Percentiles rank a stretch among this genome's conserved stretches.
phyloP scores from a whole-genome alignment of 495 filamentous ascomycete species.

The Hyaloscypha variabilis region DNA sequence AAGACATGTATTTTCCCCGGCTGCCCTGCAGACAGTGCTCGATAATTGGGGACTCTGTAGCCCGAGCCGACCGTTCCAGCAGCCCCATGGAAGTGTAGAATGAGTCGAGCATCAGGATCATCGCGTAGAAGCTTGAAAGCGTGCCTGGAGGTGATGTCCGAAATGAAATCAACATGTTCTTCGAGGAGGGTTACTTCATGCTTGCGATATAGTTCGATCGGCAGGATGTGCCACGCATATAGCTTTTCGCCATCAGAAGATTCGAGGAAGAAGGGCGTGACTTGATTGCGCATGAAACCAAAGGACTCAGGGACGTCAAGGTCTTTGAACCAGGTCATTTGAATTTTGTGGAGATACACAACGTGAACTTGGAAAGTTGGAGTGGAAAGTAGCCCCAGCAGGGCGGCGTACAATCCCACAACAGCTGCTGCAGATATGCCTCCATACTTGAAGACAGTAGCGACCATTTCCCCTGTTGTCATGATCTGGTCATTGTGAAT shows the following conservation, averaged over 20 bases:
- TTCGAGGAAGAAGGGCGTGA: slow-evolving; percentile 63
- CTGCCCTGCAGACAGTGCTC: slow-evolving; percentile 58
- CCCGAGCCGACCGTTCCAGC: slow-evolving; percentile 67
- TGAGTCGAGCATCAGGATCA: slow-evolving; percentile 59
- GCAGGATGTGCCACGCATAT: slow-evolving; percentile 75
- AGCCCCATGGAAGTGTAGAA: slow-evolving; percentile 53
- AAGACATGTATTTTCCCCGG: slow-evolving; percentile 57
- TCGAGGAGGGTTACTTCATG: slow-evolving; percentile 53
- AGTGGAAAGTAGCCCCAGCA: slow-evolving; percentile 49
- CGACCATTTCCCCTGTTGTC: slow-evolving; percentile 16
- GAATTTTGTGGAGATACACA: slow-evolving; percentile 75
- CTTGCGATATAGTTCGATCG: slow-evolving; percentile 59
- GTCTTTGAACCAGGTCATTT: slow-evolving; percentile 70
- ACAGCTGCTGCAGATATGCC: slow-evolving; percentile 31
- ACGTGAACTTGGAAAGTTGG: slow-evolving; percentile 53
- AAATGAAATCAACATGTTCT: slow-evolving; percentile 49
- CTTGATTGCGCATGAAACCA: slow-evolving; percentile 76
- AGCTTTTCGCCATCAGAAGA: slow-evolving; percentile 56
- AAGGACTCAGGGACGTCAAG: slow-evolving; percentile 72
- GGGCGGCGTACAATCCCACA: slow-evolving; percentile 39
- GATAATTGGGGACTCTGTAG: slow-evolving; percentile 60
- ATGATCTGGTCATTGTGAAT: slow-evolving; percentile 2
- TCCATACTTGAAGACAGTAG: slow-evolving; percentile 37
- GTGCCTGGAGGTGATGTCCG: slow-evolving; percentile 52
- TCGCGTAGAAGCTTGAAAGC: slow-evolving; percentile 61